Percentiles rank a stretch among this genome's conserved stretches.
Evolutionary conservation across 371 early-diverging fungal genomes (phyloP).

Genomic region (Cladochytrium tenue): DNA sequence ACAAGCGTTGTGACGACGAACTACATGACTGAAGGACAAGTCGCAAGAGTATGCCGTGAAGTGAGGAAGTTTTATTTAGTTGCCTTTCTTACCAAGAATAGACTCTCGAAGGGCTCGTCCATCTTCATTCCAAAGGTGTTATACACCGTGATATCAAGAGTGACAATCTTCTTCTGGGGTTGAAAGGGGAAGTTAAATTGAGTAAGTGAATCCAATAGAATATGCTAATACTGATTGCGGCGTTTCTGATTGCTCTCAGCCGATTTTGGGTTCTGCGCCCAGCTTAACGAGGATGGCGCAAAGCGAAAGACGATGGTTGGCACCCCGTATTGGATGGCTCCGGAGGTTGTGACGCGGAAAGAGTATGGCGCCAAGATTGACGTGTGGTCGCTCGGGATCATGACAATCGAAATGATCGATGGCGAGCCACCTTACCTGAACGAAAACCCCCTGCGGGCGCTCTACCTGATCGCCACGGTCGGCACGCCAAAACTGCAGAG

Average conservation of each 20-base stretch:
- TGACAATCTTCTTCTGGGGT: conserved; percentile 88
- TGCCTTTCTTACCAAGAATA: conserved; percentile 14
- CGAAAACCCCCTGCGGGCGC: conserved; percentile 90
- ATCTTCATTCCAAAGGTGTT: conserved; percentile 90
- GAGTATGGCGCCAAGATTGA: conserved; percentile 93
- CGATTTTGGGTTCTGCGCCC: conserved; percentile 95
- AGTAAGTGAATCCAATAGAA: conserved; percentile 58
- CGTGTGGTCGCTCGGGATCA: conserved; percentile 96
- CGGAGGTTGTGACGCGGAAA: conserved; percentile 73
- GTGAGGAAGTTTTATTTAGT: conserved; percentile 24
- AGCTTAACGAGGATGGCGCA: conserved; percentile 74
- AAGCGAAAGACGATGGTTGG: conserved; percentile 85
- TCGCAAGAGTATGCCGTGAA: conserved; percentile 89
- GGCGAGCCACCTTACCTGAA: conserved; percentile 96
- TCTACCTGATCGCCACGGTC: conserved; percentile 93
- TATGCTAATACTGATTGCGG: not conserved
- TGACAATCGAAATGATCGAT: conserved; percentile 98
- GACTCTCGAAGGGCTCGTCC: conserved; percentile 85
- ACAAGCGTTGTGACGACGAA: conserved; percentile 89
- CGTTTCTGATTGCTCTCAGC: conserved; percentile 39
- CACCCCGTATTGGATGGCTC: conserved; percentile 51
- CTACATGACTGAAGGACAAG: conserved; percentile 93
- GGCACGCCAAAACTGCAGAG: conserved; percentile 90
- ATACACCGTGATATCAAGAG: conserved; percentile 98
- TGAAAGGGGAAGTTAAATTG: conserved; percentile 51